Percentiles rank a stretch among this genome's conserved stretches.
Conservation (phyloP, 495 filamentous ascomycete genomes). For the Rhypophila decipiens region DNA sequence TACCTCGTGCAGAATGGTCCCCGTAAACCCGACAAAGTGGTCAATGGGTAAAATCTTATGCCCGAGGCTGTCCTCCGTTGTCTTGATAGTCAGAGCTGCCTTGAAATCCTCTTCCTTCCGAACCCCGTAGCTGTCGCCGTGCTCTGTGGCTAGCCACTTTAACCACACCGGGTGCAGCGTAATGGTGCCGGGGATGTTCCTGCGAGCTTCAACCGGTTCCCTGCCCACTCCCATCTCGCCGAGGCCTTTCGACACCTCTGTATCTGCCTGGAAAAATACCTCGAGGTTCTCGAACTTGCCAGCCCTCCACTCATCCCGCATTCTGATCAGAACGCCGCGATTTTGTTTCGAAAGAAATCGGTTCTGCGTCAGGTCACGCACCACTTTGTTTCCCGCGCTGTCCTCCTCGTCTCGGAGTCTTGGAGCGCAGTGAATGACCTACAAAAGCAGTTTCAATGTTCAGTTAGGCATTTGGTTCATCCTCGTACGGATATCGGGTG, state of each 20-base stretch:
- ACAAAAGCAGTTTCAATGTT: not conserved
- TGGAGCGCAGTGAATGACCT: not conserved
- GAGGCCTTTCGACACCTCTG: not conserved
- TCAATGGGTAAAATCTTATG: not conserved
- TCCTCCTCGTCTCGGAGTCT: not conserved
- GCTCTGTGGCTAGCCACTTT: no score
- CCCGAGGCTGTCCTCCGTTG: no score
- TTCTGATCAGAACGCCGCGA: no score
- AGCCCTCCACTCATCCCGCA: not conserved
- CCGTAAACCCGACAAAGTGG: not conserved
- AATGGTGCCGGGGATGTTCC: not conserved
- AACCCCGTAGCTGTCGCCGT: not conserved
- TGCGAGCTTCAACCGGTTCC: not conserved
- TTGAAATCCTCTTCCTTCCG: not conserved
- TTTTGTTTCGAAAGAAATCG: no score
- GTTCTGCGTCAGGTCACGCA: no score
- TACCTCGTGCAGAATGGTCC: not conserved
- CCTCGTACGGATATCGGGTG: not conserved
- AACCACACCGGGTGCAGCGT: not conserved
- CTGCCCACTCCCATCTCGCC: not conserved
- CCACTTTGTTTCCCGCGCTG: no score
- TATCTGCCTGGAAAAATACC: not conserved
- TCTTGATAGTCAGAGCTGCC: not conserved
- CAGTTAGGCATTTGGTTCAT: not conserved
- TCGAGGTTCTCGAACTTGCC: not conserved